Conservation (phyloP, 108 stramenopile species). For the Ochromonas danica region DNA sequence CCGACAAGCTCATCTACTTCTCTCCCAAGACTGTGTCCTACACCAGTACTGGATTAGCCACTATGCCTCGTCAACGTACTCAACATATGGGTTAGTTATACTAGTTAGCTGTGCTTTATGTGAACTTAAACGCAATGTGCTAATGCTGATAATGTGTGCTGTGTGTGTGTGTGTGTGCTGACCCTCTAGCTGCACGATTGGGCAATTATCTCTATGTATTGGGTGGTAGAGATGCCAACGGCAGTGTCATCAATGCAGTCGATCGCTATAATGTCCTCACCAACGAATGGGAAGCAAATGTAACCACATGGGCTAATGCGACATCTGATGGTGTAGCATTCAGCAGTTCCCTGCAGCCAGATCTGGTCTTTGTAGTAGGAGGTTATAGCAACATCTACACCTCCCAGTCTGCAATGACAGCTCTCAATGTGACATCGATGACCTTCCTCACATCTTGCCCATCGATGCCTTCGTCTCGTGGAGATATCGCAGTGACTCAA, state of each 20-base stretch:
- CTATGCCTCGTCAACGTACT: background rate
- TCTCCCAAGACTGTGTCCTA: background rate
- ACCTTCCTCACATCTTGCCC: background rate
- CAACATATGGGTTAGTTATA: background rate
- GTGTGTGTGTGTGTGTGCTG: background rate
- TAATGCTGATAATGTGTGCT: background rate
- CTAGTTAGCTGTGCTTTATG: background rate
- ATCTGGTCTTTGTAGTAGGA: background rate
- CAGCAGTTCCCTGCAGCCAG: background rate
- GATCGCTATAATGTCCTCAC: background rate
- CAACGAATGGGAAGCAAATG: background rate
- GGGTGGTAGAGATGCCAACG: background rate
- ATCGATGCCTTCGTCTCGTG: background rate
- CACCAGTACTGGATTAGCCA: background rate
- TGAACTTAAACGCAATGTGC: background rate
- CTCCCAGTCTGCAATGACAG: background rate
- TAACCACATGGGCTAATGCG: background rate
- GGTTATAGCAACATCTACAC: background rate
- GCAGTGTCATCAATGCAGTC: background rate
- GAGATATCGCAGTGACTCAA: background rate
- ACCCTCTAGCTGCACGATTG: background rate
- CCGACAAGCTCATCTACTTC: background rate
- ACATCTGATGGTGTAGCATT: conserved; percentile 25
- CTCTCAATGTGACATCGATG: background rate
- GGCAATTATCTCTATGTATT: background rate